Evolutionary conservation across 75 land plant genomes (phyloP).

Genomic region (Cupressus sempervirens): DNA sequence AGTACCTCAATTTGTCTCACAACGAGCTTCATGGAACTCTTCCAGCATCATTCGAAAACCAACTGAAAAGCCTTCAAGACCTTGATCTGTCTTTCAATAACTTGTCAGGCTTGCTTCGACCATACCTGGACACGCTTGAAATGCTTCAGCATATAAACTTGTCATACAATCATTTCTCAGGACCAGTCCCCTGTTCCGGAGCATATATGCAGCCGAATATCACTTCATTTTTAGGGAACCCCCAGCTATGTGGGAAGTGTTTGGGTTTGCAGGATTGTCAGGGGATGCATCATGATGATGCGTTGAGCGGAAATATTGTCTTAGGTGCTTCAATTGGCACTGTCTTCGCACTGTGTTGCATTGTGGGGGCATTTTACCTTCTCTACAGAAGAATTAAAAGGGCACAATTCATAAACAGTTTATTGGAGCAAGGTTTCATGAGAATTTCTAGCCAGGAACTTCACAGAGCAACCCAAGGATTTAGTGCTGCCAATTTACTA

Average conservation of each 20-base stretch:
- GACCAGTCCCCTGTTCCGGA: background rate
- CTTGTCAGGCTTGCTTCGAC: background rate
- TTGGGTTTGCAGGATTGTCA: background rate
- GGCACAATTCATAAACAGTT: too few relatives aligned
- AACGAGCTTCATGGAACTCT: constrained; percentile 65
- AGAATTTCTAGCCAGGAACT: too few relatives aligned
- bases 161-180: background rate
- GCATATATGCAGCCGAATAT: background rate
- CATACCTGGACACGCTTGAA: background rate
- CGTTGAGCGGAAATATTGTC: too few relatives aligned
- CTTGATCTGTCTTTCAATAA: background rate
- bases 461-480: too few relatives aligned
- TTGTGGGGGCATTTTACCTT: too few relatives aligned
- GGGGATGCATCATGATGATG: too few relatives aligned
- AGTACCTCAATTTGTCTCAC: constrained; percentile 51
- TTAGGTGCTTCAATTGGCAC: too few relatives aligned
- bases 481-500: too few relatives aligned
- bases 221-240: background rate
- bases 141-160: background rate
- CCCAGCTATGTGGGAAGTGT: background rate
- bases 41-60: constrained; percentile 40
- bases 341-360: too few relatives aligned
- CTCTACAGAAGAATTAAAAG: too few relatives aligned
- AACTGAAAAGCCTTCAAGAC: background rate
- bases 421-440: too few relatives aligned